Evolutionary conservation across 2,329 filamentous ascomycete genomes (phyloP).

Genomic region (Sclerotinia minor): DNA sequence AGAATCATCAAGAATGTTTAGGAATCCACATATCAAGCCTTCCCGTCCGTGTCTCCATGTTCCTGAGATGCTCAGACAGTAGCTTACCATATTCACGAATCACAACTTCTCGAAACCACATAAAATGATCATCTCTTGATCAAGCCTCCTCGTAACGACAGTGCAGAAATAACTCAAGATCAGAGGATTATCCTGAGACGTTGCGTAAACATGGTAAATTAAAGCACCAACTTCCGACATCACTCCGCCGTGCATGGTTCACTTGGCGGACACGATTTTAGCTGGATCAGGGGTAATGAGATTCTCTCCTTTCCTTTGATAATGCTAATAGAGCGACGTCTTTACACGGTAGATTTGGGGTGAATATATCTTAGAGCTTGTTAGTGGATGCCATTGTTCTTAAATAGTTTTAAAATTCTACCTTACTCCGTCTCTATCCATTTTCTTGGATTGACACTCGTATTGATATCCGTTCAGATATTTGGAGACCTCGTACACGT

Average conservation of each 20-base stretch:
- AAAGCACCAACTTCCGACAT: slow-evolving; percentile 11
- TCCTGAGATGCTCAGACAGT: background rate
- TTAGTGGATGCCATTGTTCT: background rate
- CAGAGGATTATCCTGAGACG: background rate
- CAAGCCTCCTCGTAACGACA: background rate
- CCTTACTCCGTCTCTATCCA: background rate
- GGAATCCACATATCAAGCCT: slow-evolving; percentile 10
- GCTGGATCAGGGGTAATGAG: slow-evolving; percentile 21
- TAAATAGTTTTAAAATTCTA: background rate
- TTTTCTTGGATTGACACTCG: background rate
- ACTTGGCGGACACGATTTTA: background rate
- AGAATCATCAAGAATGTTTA: slow-evolving; percentile 5
- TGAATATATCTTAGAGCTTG: background rate
- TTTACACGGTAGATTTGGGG: background rate
- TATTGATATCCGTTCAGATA: slow-evolving; percentile 7
- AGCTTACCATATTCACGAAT: background rate
- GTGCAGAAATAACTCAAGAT: background rate
- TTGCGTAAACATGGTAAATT: slow-evolving; percentile 8
- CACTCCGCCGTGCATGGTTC: slow-evolving; percentile 12
- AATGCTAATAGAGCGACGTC: slow-evolving; percentile 1
- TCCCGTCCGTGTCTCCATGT: slow-evolving; percentile 10
- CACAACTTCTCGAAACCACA: background rate
- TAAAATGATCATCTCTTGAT: background rate
- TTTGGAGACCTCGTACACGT: background rate
- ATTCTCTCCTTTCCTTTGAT: background rate